Evolutionary conservation across 108 stramenopile species (phyloP).

Genomic region (Asterionellopsis glacialis): DNA sequence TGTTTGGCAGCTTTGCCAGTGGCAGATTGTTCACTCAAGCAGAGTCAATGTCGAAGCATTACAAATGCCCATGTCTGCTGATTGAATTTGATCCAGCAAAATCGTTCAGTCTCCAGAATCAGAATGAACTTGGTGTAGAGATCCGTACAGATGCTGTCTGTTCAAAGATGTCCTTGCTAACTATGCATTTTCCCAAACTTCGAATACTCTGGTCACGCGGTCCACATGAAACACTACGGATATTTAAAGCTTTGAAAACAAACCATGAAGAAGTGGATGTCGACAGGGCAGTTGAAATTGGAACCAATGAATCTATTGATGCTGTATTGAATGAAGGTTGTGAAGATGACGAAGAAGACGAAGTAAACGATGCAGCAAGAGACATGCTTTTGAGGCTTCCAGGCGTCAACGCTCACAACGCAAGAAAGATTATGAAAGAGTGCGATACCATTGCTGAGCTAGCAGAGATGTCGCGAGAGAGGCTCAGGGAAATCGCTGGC

Average conservation of each 20-base stretch:
- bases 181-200: slow-evolving; percentile 87
- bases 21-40: slow-evolving; percentile 94
- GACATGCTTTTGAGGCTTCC: slow-evolving; percentile 88
- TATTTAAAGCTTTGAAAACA: slow-evolving; percentile 83
- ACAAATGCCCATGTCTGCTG: slow-evolving; percentile 83
- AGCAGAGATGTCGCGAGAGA: slow-evolving; percentile 65
- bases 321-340: slow-evolving; percentile 43
- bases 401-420: slow-evolving; percentile 83
- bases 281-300: slow-evolving; percentile 74
- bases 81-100: slow-evolving; percentile 94
- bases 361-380: slow-evolving; percentile 76
- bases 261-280: slow-evolving; percentile 88
- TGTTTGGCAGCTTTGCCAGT: slow-evolving; percentile 89
- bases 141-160: slow-evolving; percentile 77
- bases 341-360: slow-evolving; percentile 64
- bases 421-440: slow-evolving; percentile 77
- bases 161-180: slow-evolving; percentile 85
- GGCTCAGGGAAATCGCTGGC: slow-evolving; percentile 71
- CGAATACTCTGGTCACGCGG: slow-evolving; percentile 92
- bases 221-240: slow-evolving; percentile 87
- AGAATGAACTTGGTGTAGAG: slow-evolving; percentile 77
- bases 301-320: slow-evolving; percentile 72
- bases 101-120: slow-evolving; percentile 81
- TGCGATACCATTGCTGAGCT: slow-evolving; percentile 81
- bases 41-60: slow-evolving; percentile 89